phyloP scores from a whole-genome alignment of 192 early-diverging fungal species.

The Mortierella claussenii region DNA sequence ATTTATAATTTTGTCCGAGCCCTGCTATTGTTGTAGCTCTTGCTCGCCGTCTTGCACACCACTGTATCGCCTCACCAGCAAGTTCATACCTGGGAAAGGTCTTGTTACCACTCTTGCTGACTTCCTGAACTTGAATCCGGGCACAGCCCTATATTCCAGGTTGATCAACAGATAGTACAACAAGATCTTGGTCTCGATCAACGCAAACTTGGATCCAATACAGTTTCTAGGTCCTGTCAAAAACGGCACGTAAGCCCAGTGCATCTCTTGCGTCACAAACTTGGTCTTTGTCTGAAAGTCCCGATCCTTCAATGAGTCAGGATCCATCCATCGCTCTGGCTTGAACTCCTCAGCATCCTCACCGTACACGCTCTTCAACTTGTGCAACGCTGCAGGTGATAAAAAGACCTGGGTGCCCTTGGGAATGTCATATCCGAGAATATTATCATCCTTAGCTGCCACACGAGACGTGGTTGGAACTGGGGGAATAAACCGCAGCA shows the following conservation, averaged over 20 bases:
- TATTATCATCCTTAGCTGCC: conserved; percentile 38
- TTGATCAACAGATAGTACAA: conserved; percentile 56
- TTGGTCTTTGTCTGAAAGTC: conserved; percentile 9
- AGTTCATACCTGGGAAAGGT: conserved; percentile 57
- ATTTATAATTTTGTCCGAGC: too few relatives aligned
- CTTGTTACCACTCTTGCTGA: conserved; percentile 56
- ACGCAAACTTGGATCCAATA: conserved; percentile 66
- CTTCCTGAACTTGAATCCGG: conserved; percentile 58
- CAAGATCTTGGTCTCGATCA: conserved; percentile 67
- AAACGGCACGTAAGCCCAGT: conserved; percentile 56
- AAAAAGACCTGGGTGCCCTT: conserved; percentile 58
- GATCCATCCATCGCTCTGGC: conserved; percentile 65
- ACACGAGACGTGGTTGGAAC: conserved; percentile 62
- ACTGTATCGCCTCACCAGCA: conserved; percentile 34
- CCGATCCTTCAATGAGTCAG: conserved; percentile 10
- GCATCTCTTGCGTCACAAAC: conserved; percentile 33
- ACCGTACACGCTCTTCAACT: conserved; percentile 56
- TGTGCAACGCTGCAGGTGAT: conserved; percentile 53
- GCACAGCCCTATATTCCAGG: conserved; percentile 53
- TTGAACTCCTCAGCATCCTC: conserved; percentile 62
- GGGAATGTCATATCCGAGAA: conserved; percentile 59
- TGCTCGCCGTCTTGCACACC: not conserved
- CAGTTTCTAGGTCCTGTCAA: conserved; percentile 63
- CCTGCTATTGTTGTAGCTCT: not conserved
- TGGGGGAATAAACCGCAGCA: conserved; percentile 61